Percentiles rank a stretch among this genome's conserved stretches.
Conservation (phyloP, 495 filamentous ascomycete species). For the Massariosphaeria phaeospora region DNA sequence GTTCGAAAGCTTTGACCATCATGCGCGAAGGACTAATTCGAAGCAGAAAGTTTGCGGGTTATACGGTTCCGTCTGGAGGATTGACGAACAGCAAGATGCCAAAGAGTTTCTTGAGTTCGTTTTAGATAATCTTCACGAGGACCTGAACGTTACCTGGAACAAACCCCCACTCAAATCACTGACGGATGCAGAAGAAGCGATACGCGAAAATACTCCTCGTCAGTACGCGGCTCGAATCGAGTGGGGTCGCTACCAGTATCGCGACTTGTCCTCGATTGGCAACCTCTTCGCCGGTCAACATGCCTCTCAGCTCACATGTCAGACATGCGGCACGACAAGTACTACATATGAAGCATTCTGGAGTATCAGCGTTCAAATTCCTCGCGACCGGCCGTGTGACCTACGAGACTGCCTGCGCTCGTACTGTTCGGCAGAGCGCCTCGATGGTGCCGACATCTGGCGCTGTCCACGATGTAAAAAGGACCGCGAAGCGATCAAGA, state of each 20-base stretch:
- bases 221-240: conserved; percentile 57
- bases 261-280: conserved; percentile 61
- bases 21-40: conserved; percentile 3
- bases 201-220: conserved; percentile 58
- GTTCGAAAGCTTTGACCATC: conserved; percentile 30
- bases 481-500: conserved; percentile 63
- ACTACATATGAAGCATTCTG: conserved; percentile 72
- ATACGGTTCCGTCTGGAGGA: conserved; percentile 55
- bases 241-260: conserved; percentile 65
- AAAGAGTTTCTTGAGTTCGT: conserved; percentile 74
- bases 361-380: conserved; percentile 63
- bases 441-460: conserved; percentile 66
- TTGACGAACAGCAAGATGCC: conserved; percentile 68
- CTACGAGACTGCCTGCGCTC: conserved; percentile 61
- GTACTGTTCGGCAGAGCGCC: conserved; percentile 63
- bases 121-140: conserved; percentile 67
- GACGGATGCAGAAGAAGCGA: conserved; percentile 57
- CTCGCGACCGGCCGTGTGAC: conserved; percentile 47
- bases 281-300: conserved; percentile 70
- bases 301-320: conserved; percentile 58
- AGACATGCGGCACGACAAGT: conserved; percentile 59
- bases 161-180: conserved; percentile 54
- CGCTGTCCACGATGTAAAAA: conserved; percentile 66
- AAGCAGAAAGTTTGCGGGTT: conserved; percentile 52
- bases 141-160: conserved; percentile 64